A percentile compares a stretch with the other conserved stretches of the same genome.
phyloP scores from a whole-genome alignment of 1,139 yeast species.

The Zygoascus meyerae region DNA sequence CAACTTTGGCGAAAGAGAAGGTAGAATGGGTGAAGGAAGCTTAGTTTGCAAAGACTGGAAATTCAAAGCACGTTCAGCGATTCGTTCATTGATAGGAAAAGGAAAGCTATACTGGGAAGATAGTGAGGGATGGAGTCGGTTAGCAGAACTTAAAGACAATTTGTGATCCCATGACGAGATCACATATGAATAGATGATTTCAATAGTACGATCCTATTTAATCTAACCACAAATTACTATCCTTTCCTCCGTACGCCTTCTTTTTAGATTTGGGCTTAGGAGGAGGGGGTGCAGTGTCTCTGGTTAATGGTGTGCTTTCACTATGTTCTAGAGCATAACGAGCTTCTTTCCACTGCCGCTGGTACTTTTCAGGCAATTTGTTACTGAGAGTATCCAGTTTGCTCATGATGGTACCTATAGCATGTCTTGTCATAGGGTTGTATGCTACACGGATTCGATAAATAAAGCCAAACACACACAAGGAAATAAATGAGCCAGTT shows the following conservation, averaged over 20 bases:
- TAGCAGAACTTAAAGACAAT: slow-evolving; percentile 51
- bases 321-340: slow-evolving; percentile 37
- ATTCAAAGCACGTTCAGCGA: slow-evolving; percentile 67
- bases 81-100: slow-evolving; percentile 71
- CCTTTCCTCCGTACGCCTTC: slow-evolving; percentile 9
- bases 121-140: slow-evolving; percentile 66
- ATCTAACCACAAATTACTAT: slow-evolving; percentile 11
- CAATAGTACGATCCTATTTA: neutral
- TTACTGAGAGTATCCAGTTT: slow-evolving; percentile 55
- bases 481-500: slow-evolving; percentile 58
- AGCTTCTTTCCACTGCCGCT: slow-evolving; percentile 51
- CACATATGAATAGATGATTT: neutral
- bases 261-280: slow-evolving; percentile 10
- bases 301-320: slow-evolving; percentile 12
- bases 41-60: slow-evolving; percentile 89
- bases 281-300: slow-evolving; percentile 8
- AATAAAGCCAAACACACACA: slow-evolving; percentile 54
- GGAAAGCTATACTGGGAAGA: slow-evolving; percentile 80
- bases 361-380: slow-evolving; percentile 51
- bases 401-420: slow-evolving; percentile 32
- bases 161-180: slow-evolving; percentile 1
- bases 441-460: slow-evolving; percentile 70
- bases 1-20: slow-evolving; percentile 79
- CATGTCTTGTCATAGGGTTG: slow-evolving; percentile 63
- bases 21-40: slow-evolving; percentile 78